phyloP scores from a whole-genome alignment of 805 yeast species.

The Komagataella kurtzmanii region DNA sequence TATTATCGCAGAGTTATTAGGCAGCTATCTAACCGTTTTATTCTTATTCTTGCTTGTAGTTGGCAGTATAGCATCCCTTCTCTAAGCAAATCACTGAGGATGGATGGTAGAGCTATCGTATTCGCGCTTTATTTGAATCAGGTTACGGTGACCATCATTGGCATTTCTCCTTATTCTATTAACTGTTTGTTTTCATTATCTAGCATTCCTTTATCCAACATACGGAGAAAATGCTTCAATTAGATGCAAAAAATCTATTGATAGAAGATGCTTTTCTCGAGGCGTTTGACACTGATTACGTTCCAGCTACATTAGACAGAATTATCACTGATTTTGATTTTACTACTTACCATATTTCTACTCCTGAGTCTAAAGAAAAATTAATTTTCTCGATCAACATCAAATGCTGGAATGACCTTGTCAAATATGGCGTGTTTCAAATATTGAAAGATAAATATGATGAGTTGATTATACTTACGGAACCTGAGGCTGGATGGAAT shows the following conservation, averaged over 20 bases:
- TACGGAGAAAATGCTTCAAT: constrained; percentile 55
- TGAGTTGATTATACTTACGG: constrained; percentile 22
- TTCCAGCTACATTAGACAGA: constrained; percentile 55
- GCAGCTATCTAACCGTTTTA: too few relatives aligned
- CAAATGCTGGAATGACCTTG: constrained; percentile 67
- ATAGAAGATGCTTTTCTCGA: constrained; percentile 71
- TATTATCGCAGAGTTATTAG: background rate
- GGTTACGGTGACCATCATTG: background rate
- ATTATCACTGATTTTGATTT: constrained; percentile 91
- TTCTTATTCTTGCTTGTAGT: too few relatives aligned
- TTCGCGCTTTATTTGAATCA: background rate
- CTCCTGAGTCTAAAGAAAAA: constrained; percentile 61
- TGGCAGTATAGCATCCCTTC: too few relatives aligned
- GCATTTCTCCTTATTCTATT: background rate
- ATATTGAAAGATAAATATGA: constrained; percentile 39
- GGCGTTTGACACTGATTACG: constrained; percentile 37
- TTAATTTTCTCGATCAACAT: constrained; percentile 57
- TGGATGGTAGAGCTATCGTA: too few relatives aligned
- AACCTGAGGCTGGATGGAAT: constrained; percentile 70
- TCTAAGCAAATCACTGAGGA: too few relatives aligned
- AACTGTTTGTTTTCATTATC: background rate
- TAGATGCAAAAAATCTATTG: constrained; percentile 74
- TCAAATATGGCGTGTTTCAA: constrained; percentile 47
- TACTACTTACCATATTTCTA: constrained; percentile 86
- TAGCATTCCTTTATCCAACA: background rate